Base-by-base conservation (phyloP, 2,329 filamentous ascomycete genomes). In the Cercospora sp. region DNA sequence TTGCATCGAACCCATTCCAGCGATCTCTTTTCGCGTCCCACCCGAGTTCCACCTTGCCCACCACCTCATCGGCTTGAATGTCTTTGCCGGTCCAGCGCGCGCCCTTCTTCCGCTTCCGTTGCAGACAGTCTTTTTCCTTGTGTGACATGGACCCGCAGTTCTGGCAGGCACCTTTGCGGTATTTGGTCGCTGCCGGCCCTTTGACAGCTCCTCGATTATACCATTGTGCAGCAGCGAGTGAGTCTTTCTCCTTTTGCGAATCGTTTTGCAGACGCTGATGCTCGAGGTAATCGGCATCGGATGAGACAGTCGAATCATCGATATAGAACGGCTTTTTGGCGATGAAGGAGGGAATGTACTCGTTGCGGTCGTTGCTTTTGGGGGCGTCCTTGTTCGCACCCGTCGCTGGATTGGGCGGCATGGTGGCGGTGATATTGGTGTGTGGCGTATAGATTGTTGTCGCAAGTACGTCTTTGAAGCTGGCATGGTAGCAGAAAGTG, bases 71-170 rank as follows among this genome's bases (percentile, higher is more conserved):
- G 31, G 94, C 93, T 78, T 97, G 90, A 64, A 99, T 99, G 77
- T 98, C 91, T 76, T 88, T 90, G 23, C 95, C 95, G 0, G 94
- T 97, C 89, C 91, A 97, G 78, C 90, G 93, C 10, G 95, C 95
- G 70, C 95, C 94, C 66, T 90, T 89, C 62, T 96, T 96, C 68
- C 95, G 88, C 31, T 94, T 95, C 64, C 95, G 87, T 76, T 90
- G 93, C 61, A 99, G 82, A 78, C 95, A 99, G 77, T 98, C 94
- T 78, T 97, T 97, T 63, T 89, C 91, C 82, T 97, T 97, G 82
- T 99, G 95, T 72, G 92, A 93, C 91, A 98, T 96, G 67, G 93
- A 90, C 75, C 95, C 95, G 82, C 95, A 99, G 82, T 99, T 99
- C 81, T 98, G 94, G 82, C 95, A 99, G 63, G 95, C 94, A 77